Evolutionary conservation across 1,139 yeast genomes (phyloP), one percentile per base, ranked within the genome.

Genomic region (Yamadazyma friedrichii): DNA sequence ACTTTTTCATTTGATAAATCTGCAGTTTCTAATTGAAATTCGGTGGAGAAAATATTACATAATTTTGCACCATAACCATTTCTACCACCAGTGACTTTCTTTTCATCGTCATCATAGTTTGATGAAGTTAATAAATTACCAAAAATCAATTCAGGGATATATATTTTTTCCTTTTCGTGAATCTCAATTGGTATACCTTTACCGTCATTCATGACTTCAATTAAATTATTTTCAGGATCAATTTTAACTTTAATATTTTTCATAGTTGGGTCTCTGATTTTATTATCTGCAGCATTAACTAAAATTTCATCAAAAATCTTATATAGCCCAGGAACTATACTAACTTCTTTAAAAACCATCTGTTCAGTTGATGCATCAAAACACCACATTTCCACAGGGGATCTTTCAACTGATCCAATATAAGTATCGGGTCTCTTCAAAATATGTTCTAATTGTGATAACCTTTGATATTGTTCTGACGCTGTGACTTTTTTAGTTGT

Each of bases 231-330:
- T 45, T 84, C 96, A 1, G 84, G 74, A 52, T 88, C 85, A 41
- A 94, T 88, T 34, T 67, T 76, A 12, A 94, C 98, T 46, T 81
- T 87, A 46, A 94, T 79, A 50, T 78, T 80, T 56, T 82, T 87
- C 98, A 94, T 94, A 8, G 76, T 55, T 1, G 96, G 88, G 59
- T 94, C 99, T 53, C 98, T 81, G 49, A 93, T 93, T 67, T 94
- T 94, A 69, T 94, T 94, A 64, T 94, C 98, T 12, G 98, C 99
- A 2, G 99, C 98, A 62, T 94, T 94, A 42, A 94, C 99, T 51
- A 94, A 71, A 49, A 94, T 91, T 67, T 94, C 99, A 65, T 94
- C 99, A 61, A 93, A 94, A 41, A 94, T 93, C 67, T 94, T 94
- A 67, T 88, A 93, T 46, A 94, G 67, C 41, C 98, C 99, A 3